These are phyloP conservation scores for Ustilago cynodontis DNA, from an alignment of 1,284 basidiomycete genomes.

Conservation along the genomic window DNA sequence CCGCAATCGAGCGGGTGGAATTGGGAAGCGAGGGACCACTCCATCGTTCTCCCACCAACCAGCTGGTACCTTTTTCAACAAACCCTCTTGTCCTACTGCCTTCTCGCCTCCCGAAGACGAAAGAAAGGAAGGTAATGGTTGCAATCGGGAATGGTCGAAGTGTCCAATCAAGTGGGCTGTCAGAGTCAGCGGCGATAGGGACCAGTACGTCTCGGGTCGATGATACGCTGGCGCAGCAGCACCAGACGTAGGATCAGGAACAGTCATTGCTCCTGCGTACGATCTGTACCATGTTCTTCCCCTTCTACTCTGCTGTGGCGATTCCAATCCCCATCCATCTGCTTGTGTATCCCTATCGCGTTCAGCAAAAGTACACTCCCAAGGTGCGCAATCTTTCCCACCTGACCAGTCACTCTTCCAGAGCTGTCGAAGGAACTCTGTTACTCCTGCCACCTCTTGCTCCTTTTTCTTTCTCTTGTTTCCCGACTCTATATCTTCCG, in stretches of 20 bases:
- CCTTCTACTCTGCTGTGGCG: not conserved
- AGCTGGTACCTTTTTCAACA: conserved; percentile 1
- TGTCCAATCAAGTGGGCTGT: conserved; percentile 32
- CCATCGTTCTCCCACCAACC: conserved; percentile 56
- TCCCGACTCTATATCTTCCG: not conserved
- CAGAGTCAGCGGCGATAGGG: conserved; percentile 34
- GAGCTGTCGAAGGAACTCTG: conserved; percentile 35
- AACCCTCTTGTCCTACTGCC: not conserved
- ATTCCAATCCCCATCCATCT: conserved; percentile 34
- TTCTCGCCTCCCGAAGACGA: not conserved
- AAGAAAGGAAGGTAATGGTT: conserved; percentile 18
- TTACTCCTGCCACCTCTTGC: conserved; percentile 14
- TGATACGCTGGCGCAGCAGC: conserved; percentile 15
- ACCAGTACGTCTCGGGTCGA: conserved; percentile 32
- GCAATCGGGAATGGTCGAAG: conserved; percentile 36
- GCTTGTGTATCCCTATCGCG: conserved; percentile 21
- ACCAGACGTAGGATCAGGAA: conserved; percentile 2
- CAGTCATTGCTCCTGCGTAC: conserved; percentile 46
- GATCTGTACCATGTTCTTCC: conserved; percentile 48
- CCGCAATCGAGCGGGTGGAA: conserved; percentile 53
- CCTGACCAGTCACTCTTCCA: conserved; percentile 54
- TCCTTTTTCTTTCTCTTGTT: not conserved
- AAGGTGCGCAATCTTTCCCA: conserved; percentile 52
- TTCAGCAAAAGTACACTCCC: conserved; percentile 56
- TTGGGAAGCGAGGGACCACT: conserved; percentile 54